These are phyloP conservation scores for Dalbergia oliveri DNA, from an alignment of 306 rosid genomes.

Conservation along the genomic window DNA sequence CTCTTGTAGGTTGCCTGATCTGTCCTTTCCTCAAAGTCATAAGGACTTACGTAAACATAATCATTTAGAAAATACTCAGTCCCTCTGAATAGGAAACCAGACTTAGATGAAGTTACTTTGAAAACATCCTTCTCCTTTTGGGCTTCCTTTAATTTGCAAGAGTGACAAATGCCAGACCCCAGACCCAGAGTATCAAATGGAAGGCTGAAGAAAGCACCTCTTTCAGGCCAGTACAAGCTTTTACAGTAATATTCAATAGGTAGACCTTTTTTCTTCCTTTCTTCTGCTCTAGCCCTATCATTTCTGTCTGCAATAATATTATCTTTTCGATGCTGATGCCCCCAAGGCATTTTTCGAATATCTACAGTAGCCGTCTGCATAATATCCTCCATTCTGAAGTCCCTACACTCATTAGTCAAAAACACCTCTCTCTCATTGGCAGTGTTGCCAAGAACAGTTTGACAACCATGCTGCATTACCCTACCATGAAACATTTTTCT, in stretches of 20 bases:
- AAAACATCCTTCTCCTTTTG: constrained; percentile 66
- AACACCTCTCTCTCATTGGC: constrained; percentile 90
- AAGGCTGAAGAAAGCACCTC: constrained; percentile 83
- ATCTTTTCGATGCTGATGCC: constrained; percentile 77
- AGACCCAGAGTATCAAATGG: constrained; percentile 70
- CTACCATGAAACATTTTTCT: constrained; percentile 89
- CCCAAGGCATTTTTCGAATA: constrained; percentile 71
- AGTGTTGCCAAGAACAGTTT: constrained; percentile 91
- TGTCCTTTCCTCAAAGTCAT: constrained; percentile 64
- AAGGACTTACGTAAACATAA: constrained; percentile 71
- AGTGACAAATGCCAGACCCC: constrained; percentile 79
- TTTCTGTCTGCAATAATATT: constrained; percentile 60
- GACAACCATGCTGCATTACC: constrained; percentile 72
- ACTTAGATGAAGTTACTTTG: constrained; percentile 64
- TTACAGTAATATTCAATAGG: constrained; percentile 82
- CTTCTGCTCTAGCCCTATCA: constrained; percentile 84
- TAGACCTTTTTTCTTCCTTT: constrained; percentile 79
- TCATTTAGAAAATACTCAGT: constrained; percentile 70
- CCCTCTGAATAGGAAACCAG: constrained; percentile 66
- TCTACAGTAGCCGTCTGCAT: constrained; percentile 60
- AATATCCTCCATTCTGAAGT: constrained; percentile 62
- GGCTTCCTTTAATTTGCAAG: constrained; percentile 68
- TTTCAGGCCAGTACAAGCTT: constrained; percentile 87
- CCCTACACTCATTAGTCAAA: constrained; percentile 79
- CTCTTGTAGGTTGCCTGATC: constrained; percentile 69